Evolutionary conservation across 768 basidiomycete genomes (phyloP).

Genomic region (Goffeauzyma gilvescens): DNA sequence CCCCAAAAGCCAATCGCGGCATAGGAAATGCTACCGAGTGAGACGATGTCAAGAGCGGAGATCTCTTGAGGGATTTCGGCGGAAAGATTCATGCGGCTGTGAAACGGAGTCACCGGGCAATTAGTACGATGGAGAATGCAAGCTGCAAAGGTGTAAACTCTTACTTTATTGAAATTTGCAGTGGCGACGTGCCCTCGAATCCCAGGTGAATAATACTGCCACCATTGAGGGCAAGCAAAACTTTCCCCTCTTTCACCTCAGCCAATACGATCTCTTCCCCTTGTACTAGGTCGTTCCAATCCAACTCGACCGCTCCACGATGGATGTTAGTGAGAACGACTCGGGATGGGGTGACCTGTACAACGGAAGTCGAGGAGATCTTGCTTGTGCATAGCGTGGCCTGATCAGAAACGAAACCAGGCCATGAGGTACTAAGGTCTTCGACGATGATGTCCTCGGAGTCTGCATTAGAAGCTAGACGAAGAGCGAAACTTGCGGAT

Average conservation of each 20-base stretch:
- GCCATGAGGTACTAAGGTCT: no score
- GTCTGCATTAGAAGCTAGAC: neutral
- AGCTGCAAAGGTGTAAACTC: no score
- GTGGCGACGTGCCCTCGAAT: no score
- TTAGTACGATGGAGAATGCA: neutral
- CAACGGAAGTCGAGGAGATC: conserved; percentile 2
- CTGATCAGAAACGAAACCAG: conserved; percentile 7
- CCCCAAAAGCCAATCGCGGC: conserved; percentile 5
- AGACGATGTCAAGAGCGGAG: no score
- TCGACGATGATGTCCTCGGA: no score
- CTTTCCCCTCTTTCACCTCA: no score
- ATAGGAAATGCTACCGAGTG: neutral
- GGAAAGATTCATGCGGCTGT: no score
- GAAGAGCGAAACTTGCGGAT: neutral
- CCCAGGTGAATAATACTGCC: no score
- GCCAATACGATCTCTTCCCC: conserved; percentile 6
- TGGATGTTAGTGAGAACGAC: conserved; percentile 3
- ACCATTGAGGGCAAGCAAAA: no score
- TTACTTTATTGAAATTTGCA: no score
- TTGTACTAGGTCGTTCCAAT: conserved; percentile 14
- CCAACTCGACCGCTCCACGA: neutral
- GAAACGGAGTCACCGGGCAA: neutral
- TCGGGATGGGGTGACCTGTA: conserved; percentile 12
- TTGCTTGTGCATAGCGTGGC: conserved; percentile 16
- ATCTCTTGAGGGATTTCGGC: no score